Percentiles rank a stretch among this genome's conserved stretches.
Conservation (phyloP, 192 early-diverging fungal species). For the Podila epicladia region DNA sequence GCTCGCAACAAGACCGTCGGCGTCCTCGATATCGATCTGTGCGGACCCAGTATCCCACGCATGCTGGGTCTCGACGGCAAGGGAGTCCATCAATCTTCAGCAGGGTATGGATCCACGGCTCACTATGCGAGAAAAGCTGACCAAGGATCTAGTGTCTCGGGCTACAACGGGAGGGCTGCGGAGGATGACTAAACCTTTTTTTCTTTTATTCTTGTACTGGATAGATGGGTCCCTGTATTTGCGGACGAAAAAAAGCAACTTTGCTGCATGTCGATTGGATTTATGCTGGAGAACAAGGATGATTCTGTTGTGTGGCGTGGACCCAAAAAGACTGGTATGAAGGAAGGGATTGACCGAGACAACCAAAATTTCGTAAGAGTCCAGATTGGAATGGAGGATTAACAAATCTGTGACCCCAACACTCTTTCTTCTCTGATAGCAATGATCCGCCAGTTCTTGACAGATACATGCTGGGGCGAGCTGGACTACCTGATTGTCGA, state of each 20-base stretch:
- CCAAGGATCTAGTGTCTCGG: too few species aligned
- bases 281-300: constrained; percentile 87
- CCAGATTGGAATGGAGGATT: too few species aligned
- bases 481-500: constrained; percentile 96
- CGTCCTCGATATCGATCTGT: constrained; percentile 96
- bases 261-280: constrained; percentile 97
- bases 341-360: not conserved
- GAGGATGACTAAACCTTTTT: constrained; percentile 6
- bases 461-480: constrained; percentile 97
- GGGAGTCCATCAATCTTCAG: constrained; percentile 89
- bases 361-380: too few species aligned
- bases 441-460: constrained; percentile 97
- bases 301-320: constrained; percentile 99
- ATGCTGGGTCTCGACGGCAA: constrained; percentile 94
- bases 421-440: constrained; percentile 57
- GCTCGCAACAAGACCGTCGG: constrained; percentile 80
- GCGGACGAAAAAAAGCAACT: constrained; percentile 73
- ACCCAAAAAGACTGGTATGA: constrained; percentile 94
- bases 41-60: constrained; percentile 94
- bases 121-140: too few species aligned
- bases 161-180: not conserved
- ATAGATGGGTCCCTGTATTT: constrained; percentile 82
- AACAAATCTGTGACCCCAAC: not conserved
- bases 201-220: not conserved
- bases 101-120: constrained; percentile 67